Evolutionary conservation across 371 early-diverging fungal species (phyloP), one percentile per base, ranked within the genome.

Genomic region (Mucor saturninus): DNA sequence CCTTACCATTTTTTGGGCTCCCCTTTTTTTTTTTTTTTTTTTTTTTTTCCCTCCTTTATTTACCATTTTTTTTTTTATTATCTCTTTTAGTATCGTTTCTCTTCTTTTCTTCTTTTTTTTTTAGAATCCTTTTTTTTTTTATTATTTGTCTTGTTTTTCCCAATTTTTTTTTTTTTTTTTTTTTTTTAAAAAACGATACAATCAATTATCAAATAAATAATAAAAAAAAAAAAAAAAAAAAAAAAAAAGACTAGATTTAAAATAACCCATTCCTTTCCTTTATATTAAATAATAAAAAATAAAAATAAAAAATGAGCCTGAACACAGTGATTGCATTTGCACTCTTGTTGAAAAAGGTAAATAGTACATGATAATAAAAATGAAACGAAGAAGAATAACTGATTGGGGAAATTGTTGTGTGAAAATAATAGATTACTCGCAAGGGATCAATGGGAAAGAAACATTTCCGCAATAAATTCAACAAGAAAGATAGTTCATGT

Each of bases 321-420:
- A 68, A 63, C 57, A 65, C 68, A 10, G 69, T 74, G 32, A 62
- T 74, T 55, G 65, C 75, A 48, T 65, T 74, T 56, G 72, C 75
- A 42, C 61, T 71, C 15, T 56, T 71, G 55, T 63, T 74, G 28
- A 71, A 74, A 68, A 74, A 74, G 72, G 75, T 74, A 68, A 32
- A 55, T 61, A 51, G 21, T 21, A 21, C 21, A 21, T 13, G 14
- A 42, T 42, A 28, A 15, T 30, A 38, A 1, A 37, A 37, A 53
- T 35, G n/a, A 15, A 53, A 53, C 21, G 32, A 46, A 46, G n/a
- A 46, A n/a, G 7, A 6, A 46, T 15, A 46, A 14, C 6, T 21
- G n/a, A 46, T 15, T 26, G 21, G 21, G 21, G 21, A 21, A 21
- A 21, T 21, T 21, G 21, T 21, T 21, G 21, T 21, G 21, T 21